phyloP scores from a whole-genome alignment of 192 early-diverging fungal species.

The Cladochytrium replicatum region DNA sequence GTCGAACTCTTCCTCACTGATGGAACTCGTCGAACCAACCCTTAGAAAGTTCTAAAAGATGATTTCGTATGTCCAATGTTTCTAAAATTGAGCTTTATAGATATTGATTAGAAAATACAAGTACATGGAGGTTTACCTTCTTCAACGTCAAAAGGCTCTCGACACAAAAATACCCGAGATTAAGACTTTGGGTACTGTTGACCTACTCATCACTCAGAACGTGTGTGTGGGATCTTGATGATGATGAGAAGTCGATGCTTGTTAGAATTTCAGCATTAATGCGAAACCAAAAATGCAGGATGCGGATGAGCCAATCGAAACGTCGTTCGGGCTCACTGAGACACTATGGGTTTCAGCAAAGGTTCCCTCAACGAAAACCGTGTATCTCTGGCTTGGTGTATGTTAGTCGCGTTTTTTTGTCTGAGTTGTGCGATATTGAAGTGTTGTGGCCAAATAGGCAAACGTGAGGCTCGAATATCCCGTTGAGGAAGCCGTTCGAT shows the following conservation, averaged over 20 bases:
- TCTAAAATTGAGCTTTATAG: constrained; percentile 5
- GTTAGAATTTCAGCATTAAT: not conserved
- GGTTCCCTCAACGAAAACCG: constrained; percentile 59
- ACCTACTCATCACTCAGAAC: constrained; percentile 54
- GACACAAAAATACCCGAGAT: constrained; percentile 95
- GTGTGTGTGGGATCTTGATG: not conserved
- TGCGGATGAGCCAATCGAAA: constrained; percentile 58
- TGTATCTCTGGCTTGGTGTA: constrained; percentile 94
- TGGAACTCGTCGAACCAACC: constrained; percentile 68
- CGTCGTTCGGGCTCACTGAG: constrained; percentile 89
- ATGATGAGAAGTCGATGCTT: too few species aligned
- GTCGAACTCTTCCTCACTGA: constrained; percentile 78
- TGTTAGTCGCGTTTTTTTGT: constrained; percentile 11
- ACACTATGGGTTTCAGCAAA: constrained; percentile 82
- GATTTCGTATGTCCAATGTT: constrained; percentile 41
- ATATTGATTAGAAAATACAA: constrained; percentile 73
- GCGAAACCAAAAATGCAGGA: constrained; percentile 32
- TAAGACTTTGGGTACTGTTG: constrained; percentile 75
- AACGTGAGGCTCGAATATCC: constrained; percentile 98
- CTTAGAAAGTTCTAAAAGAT: constrained; percentile 90
- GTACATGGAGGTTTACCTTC: constrained; percentile 89
- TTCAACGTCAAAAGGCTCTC: constrained; percentile 71
- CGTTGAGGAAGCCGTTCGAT: constrained; percentile 75
- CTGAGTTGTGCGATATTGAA: not conserved
- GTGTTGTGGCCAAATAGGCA: constrained; percentile 54